These are phyloP conservation scores for Senna tora DNA, from an alignment of 306 rosid species.

Conservation along the genomic window DNA sequence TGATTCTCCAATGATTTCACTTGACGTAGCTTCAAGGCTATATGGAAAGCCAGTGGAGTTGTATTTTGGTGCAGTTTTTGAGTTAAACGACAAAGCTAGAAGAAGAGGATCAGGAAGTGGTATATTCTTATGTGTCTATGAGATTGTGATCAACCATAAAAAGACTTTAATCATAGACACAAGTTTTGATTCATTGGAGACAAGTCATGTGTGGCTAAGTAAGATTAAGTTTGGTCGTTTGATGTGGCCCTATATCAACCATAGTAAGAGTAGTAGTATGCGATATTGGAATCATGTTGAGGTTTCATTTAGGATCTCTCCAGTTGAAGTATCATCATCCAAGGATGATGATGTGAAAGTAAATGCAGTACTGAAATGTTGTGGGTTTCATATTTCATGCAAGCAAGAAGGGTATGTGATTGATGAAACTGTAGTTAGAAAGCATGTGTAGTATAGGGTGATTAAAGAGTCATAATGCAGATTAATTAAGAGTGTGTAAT, in stretches of 20 bases:
- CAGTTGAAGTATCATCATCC: too few relatives aligned
- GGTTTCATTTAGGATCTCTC: slow-evolving; percentile 12
- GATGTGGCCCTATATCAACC: slow-evolving; percentile 20
- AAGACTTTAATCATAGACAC: neutral
- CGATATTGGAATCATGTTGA: slow-evolving; percentile 15
- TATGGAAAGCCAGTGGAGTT: slow-evolving; percentile 17
- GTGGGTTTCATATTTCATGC: slow-evolving; percentile 26
- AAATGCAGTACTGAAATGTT: slow-evolving; percentile 6
- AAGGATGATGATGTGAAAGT: slow-evolving; percentile 11
- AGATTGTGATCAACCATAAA: neutral
- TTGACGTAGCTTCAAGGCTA: slow-evolving; percentile 28
- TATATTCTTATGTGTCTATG: neutral
- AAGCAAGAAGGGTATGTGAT: slow-evolving; percentile 4
- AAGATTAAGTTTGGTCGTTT: neutral
- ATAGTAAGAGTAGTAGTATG: too few relatives aligned
- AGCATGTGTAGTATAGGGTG: too few relatives aligned
- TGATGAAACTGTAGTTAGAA: slow-evolving; percentile 9
- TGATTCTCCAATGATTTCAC: slow-evolving; percentile 6
- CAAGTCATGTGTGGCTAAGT: slow-evolving; percentile 7
- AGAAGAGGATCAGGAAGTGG: neutral
- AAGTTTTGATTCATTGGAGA: slow-evolving; percentile 14
- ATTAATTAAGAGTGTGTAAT: too few relatives aligned
- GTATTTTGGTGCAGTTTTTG: slow-evolving; percentile 20
- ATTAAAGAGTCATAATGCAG: too few relatives aligned
- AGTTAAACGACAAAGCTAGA: neutral